Percentiles rank a stretch among this genome's conserved stretches.
Conservation (phyloP, 371 early-diverging fungal species). For the Rhizopus sp. region DNA sequence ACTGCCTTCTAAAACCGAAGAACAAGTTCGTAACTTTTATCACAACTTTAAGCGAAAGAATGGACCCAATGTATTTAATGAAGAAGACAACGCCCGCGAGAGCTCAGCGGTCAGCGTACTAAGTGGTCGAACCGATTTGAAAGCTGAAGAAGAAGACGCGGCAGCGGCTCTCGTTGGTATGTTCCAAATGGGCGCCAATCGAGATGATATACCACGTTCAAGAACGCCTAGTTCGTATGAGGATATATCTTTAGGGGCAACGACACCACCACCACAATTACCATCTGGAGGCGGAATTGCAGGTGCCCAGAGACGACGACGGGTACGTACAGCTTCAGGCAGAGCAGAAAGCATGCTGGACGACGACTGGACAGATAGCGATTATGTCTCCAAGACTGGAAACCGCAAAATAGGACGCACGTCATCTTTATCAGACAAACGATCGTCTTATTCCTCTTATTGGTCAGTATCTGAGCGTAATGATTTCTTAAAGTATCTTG, state of each 20-base stretch:
- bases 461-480: slow-evolving; percentile 84
- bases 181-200: slow-evolving; percentile 45
- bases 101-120: slow-evolving; percentile 9
- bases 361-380: slow-evolving; percentile 36
- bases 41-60: slow-evolving; percentile 73
- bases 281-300: slow-evolving; percentile 1
- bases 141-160: slow-evolving; percentile 57
- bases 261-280: not conserved
- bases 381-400: slow-evolving; percentile 11
- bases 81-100: slow-evolving; percentile 29
- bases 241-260: not conserved
- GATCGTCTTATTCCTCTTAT: slow-evolving; percentile 73
- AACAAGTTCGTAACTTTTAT: slow-evolving; percentile 81
- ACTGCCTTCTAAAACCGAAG: slow-evolving; percentile 79
- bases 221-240: slow-evolving; percentile 16
- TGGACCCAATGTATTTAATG: slow-evolving; percentile 65
- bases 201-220: slow-evolving; percentile 21
- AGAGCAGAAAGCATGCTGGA: slow-evolving; percentile 20
- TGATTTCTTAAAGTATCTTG: slow-evolving; percentile 67
- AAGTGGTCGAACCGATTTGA: slow-evolving; percentile 36
- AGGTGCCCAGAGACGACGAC: slow-evolving; percentile 16
- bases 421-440: slow-evolving; percentile 29
- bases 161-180: slow-evolving; percentile 53
- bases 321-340: slow-evolving; percentile 32
- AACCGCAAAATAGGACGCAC: slow-evolving; percentile 36